Conservation (phyloP, 192 early-diverging fungal genomes). For the Backusella macrospora region DNA sequence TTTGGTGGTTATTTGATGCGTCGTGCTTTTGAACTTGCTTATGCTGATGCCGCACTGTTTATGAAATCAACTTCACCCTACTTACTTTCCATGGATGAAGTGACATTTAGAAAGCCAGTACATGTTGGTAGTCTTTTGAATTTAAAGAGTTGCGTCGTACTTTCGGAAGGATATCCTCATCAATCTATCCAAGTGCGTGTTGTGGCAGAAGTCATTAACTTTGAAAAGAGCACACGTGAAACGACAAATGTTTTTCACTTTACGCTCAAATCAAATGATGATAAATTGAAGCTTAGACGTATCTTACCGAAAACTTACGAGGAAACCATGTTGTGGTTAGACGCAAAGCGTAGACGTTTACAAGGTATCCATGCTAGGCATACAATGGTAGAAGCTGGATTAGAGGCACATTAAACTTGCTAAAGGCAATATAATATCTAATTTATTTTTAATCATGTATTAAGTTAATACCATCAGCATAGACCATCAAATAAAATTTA, state of each 20-base stretch:
- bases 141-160: slow-evolving; percentile 80
- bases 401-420: background rate
- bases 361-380: slow-evolving; percentile 25
- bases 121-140: slow-evolving; percentile 78
- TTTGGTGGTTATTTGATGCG: slow-evolving; percentile 81
- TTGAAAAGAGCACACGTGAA: slow-evolving; percentile 55
- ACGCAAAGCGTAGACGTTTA: slow-evolving; percentile 64
- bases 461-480: background rate
- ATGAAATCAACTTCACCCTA: slow-evolving; percentile 54
- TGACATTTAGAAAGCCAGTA: slow-evolving; percentile 83
- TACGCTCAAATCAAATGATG: slow-evolving; percentile 58
- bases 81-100: slow-evolving; percentile 74
- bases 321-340: slow-evolving; percentile 81
- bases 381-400: background rate
- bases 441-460: background rate
- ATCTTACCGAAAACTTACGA: slow-evolving; percentile 82
- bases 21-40: slow-evolving; percentile 83
- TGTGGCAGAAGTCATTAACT: slow-evolving; percentile 78
- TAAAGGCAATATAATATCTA: background rate
- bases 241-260: slow-evolving; percentile 91
- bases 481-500: too few relatives aligned
- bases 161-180: slow-evolving; percentile 63
- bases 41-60: slow-evolving; percentile 74
- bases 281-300: slow-evolving; percentile 49
- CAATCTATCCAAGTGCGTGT: slow-evolving; percentile 65